A percentile compares a stretch with the other conserved stretches of the same genome.
These are phyloP conservation scores for Ophiorrhiza pumila DNA, from an alignment of 257 asterid genomes.

Conservation along the genomic window DNA sequence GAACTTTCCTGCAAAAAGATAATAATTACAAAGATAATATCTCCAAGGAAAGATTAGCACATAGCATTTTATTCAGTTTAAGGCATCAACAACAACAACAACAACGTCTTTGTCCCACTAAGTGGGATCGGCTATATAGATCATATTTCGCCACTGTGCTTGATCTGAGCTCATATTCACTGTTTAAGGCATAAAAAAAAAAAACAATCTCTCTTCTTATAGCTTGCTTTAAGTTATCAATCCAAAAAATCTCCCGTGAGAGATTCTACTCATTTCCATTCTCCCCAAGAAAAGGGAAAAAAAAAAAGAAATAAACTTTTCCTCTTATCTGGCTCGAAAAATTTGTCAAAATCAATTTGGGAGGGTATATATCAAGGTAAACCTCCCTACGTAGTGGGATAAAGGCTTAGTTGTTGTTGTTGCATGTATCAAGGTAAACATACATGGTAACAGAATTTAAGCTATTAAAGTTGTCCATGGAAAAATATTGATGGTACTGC, in stretches of 20 bases:
- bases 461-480: not conserved
- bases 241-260: not conserved
- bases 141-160: no score
- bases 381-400: no score
- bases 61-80: not conserved
- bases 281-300: not conserved
- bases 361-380: no score
- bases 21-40: not conserved
- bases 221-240: not conserved
- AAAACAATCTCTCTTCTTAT: not conserved
- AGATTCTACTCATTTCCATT: not conserved
- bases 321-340: no score
- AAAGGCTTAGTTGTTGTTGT: no score
- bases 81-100: not conserved
- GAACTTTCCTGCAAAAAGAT: slow-evolving; percentile 56
- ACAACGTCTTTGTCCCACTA: no score
- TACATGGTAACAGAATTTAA: not conserved
- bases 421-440: no score
- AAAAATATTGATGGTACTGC: not conserved
- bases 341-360: no score
- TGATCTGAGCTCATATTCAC: no score
- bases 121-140: no score
- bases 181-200: not conserved
- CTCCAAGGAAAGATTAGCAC: not conserved
- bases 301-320: no score